A percentile compares a stretch with the other conserved stretches of the same genome.
Evolutionary conservation across 768 basidiomycete genomes (phyloP).

Genomic region (Vararia minispora): DNA sequence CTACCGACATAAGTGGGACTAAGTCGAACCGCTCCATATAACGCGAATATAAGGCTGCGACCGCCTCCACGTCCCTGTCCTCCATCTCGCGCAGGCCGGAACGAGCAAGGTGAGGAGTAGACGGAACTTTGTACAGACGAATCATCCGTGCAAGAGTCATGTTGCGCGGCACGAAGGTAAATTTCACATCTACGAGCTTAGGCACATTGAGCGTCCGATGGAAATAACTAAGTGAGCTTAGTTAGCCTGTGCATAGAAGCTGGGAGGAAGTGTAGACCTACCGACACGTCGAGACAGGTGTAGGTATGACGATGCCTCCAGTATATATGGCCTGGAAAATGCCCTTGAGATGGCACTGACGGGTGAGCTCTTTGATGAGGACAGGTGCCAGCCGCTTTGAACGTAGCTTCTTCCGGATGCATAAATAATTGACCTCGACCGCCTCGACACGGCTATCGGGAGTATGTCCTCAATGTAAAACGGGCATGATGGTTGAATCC

Average conservation of each 20-base stretch:
- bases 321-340: slow-evolving; percentile 98
- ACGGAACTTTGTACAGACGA: slow-evolving; percentile 56
- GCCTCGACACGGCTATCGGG: slow-evolving; percentile 53
- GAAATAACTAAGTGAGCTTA: slow-evolving; percentile 49
- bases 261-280: slow-evolving; percentile 23
- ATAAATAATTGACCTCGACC: slow-evolving; percentile 95
- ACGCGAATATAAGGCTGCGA: slow-evolving; percentile 55
- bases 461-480: slow-evolving; percentile 6
- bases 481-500: background rate
- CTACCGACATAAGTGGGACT: slow-evolving; percentile 58
- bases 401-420: slow-evolving; percentile 94
- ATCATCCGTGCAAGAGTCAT: slow-evolving; percentile 91
- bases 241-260: background rate
- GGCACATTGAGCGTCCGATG: slow-evolving; percentile 87
- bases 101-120: slow-evolving; percentile 28
- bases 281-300: slow-evolving; percentile 82
- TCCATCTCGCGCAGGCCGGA: slow-evolving; percentile 83
- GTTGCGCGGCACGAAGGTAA: slow-evolving; percentile 77
- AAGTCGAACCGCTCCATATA: slow-evolving; percentile 87
- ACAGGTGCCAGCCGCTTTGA: slow-evolving; percentile 93
- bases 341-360: slow-evolving; percentile 80
- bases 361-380: slow-evolving; percentile 93
- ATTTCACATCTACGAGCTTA: slow-evolving; percentile 85
- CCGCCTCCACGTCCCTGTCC: slow-evolving; percentile 59
- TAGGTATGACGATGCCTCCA: slow-evolving; percentile 86